These are phyloP conservation scores for Paxillus involutus DNA, from an alignment of 768 basidiomycete species.

Conservation along the genomic window DNA sequence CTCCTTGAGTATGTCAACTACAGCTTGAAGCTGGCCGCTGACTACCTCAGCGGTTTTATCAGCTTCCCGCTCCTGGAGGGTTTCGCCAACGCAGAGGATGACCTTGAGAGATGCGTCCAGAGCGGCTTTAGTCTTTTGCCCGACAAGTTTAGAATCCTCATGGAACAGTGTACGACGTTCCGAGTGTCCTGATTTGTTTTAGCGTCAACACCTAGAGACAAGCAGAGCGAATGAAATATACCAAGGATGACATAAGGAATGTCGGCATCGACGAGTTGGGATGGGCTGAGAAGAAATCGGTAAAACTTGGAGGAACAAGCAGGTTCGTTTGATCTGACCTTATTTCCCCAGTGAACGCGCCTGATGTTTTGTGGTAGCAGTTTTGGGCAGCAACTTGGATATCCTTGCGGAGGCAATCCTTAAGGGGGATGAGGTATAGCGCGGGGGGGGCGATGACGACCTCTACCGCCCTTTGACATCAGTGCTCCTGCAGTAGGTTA, in stretches of 20 bases:
- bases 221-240: conserved; percentile 29
- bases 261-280: conserved; percentile 82
- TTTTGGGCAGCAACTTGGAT: conserved; percentile 90
- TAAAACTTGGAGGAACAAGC: neutral
- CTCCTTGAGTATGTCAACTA: conserved; percentile 55
- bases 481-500: conserved; percentile 1
- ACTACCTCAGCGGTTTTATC: conserved; percentile 78
- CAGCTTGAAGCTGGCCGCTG: conserved; percentile 78
- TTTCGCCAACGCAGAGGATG: conserved; percentile 97
- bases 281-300: conserved; percentile 48
- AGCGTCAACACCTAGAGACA: neutral
- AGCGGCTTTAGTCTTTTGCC: conserved; percentile 83
- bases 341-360: conserved; percentile 97
- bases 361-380: conserved; percentile 77
- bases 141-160: conserved; percentile 82
- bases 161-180: conserved; percentile 93
- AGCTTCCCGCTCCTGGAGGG: conserved; percentile 81
- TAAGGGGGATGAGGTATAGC: conserved; percentile 79
- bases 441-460: conserved; percentile 91
- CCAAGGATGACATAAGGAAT: conserved; percentile 93
- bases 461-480: conserved; percentile 48
- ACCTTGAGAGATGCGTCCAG: conserved; percentile 74
- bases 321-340: conserved; percentile 49
- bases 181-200: conserved; percentile 69
- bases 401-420: conserved; percentile 59